Percentiles rank a stretch among this genome's conserved stretches.
Evolutionary conservation across 1,139 yeast genomes (phyloP).

Genomic region (Candida sanyaensis): DNA sequence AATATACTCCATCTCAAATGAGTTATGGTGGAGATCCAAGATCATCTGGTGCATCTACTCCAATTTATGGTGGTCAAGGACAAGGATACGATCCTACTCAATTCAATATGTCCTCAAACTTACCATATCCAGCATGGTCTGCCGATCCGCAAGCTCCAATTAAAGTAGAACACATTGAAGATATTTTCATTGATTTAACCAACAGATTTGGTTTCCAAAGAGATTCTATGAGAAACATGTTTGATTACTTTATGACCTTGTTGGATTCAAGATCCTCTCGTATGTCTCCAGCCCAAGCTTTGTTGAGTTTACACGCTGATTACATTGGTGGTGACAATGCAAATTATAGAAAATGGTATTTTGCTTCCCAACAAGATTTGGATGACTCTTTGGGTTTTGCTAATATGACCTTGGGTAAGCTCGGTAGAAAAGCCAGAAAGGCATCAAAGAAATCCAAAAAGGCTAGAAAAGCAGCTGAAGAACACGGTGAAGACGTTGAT

Average conservation of each 20-base stretch:
- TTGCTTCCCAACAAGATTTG: conserved; percentile 44
- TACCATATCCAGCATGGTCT: conserved; percentile 96
- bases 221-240: conserved; percentile 96
- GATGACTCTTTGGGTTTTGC: conserved; percentile 46
- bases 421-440: conserved; percentile 54
- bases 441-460: conserved; percentile 62
- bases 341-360: conserved; percentile 47
- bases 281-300: conserved; percentile 95
- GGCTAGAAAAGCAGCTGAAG: conserved; percentile 58
- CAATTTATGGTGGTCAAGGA: conserved; percentile 77
- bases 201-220: conserved; percentile 96
- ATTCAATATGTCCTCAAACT: conserved; percentile 58
- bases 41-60: conserved; percentile 95
- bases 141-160: conserved; percentile 86
- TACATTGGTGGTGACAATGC: conserved; percentile 61
- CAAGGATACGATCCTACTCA: conserved; percentile 66
- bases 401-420: conserved; percentile 73
- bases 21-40: conserved; percentile 75
- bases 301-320: conserved; percentile 91
- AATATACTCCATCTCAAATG: conserved; percentile 80
- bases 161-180: conserved; percentile 84
- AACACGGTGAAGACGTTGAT: conserved; percentile 48
- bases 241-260: conserved; percentile 61
- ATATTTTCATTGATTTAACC: conserved; percentile 84
- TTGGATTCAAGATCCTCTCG: conserved; percentile 93